These are phyloP conservation scores for Gleditsia sinensis DNA, from an alignment of 306 rosid species.

Conservation along the genomic window DNA sequence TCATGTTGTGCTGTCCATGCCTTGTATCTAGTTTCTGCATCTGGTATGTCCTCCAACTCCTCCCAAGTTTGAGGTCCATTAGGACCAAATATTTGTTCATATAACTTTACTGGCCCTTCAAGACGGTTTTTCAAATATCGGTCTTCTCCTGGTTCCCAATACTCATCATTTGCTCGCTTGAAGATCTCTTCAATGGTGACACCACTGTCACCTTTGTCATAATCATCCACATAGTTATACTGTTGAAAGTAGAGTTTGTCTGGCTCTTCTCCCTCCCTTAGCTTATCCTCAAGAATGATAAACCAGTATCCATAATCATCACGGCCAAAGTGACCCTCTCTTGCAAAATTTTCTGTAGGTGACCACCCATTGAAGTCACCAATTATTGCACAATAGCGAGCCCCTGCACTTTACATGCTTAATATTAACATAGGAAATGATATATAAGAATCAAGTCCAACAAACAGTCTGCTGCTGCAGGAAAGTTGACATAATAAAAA, in stretches of 20 bases:
- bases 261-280: slow-evolving; percentile 81
- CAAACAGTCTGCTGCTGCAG: background rate
- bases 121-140: slow-evolving; percentile 69
- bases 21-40: slow-evolving; percentile 89
- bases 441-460: slow-evolving; percentile 26
- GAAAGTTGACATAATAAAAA: slow-evolving; percentile 16
- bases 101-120: slow-evolving; percentile 82
- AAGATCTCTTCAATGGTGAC: slow-evolving; percentile 76
- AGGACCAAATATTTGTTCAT: slow-evolving; percentile 93
- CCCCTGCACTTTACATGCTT: slow-evolving; percentile 58
- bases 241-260: slow-evolving; percentile 93
- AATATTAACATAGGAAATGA: slow-evolving; percentile 29
- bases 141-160: slow-evolving; percentile 98
- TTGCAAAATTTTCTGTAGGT: slow-evolving; percentile 83
- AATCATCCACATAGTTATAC: slow-evolving; percentile 89
- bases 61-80: slow-evolving; percentile 92
- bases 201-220: slow-evolving; percentile 95
- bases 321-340: slow-evolving; percentile 88
- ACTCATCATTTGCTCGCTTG: slow-evolving; percentile 78
- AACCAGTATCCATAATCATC: slow-evolving; percentile 99
- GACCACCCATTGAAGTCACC: slow-evolving; percentile 95
- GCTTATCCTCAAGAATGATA: slow-evolving; percentile 84
- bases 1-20: slow-evolving; percentile 78
- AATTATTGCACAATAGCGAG: slow-evolving; percentile 88
- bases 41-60: slow-evolving; percentile 79